phyloP scores from a whole-genome alignment of 2,329 filamentous ascomycete species.

The Colletotrichum kahawae region DNA sequence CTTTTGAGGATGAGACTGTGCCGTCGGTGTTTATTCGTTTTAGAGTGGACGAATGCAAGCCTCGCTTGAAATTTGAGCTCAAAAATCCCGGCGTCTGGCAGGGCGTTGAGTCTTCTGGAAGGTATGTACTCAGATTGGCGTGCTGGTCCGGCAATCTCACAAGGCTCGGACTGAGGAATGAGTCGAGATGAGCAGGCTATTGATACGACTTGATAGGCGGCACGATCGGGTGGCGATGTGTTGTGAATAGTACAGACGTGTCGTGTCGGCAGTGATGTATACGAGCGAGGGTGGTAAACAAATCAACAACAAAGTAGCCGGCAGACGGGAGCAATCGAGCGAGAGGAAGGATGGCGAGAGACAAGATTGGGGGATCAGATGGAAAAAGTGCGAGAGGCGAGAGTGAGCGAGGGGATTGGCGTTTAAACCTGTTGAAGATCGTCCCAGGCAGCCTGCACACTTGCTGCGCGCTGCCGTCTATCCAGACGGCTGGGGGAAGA shows the following conservation, averaged over 20 bases:
- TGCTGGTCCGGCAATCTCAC: neutral
- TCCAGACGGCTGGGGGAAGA: slow-evolving; percentile 7
- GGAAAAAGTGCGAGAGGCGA: neutral
- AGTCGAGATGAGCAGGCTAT: slow-evolving; percentile 3
- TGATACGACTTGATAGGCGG: neutral
- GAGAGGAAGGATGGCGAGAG: slow-evolving; percentile 13
- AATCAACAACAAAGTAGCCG: neutral
- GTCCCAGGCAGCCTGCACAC: slow-evolving; percentile 15
- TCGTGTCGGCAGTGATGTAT: neutral
- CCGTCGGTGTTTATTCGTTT: neutral
- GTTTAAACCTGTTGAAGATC: slow-evolving; percentile 23
- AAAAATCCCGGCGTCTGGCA: neutral
- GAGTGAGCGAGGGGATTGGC: slow-evolving; percentile 15
- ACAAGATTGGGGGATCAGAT: slow-evolving; percentile 6
- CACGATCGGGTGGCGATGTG: neutral
- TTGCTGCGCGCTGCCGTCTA: neutral
- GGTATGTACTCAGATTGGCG: slow-evolving; percentile 13
- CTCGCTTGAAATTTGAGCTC: neutral
- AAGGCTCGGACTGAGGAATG: slow-evolving; percentile 12
- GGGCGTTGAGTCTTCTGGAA: neutral
- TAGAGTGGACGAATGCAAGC: neutral
- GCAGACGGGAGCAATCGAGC: neutral
- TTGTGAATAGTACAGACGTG: neutral
- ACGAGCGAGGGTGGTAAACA: slow-evolving; percentile 7
- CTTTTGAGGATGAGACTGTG: neutral